Conservation (phyloP, 1,284 basidiomycete genomes). For the Sanguinoderma infundibulare region DNA sequence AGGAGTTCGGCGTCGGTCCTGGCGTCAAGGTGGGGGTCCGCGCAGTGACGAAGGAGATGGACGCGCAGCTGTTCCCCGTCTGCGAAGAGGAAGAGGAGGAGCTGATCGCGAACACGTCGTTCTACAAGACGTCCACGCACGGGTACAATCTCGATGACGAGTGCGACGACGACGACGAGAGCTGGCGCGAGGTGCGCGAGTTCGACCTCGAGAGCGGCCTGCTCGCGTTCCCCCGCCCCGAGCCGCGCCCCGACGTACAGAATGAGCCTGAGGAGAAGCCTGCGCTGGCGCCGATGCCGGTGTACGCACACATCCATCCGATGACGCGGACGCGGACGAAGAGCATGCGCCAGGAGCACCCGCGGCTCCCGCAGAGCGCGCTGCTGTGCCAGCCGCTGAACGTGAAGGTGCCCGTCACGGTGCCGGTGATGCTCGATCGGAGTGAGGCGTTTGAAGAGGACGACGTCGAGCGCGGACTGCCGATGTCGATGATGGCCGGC, state of each 20-base stretch:
- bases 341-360: slow-evolving; percentile 32
- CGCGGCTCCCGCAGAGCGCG: slow-evolving; percentile 20
- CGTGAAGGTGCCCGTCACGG: slow-evolving; percentile 25
- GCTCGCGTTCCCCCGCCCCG: slow-evolving; percentile 19
- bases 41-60: slow-evolving; percentile 25
- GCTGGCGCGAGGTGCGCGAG: slow-evolving; percentile 18
- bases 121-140: not conserved
- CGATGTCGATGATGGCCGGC: too few relatives aligned
- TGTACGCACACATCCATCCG: slow-evolving; percentile 25
- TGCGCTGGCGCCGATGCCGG: slow-evolving; percentile 5
- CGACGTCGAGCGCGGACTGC: slow-evolving; percentile 11
- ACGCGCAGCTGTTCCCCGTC: slow-evolving; percentile 48
- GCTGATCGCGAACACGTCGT: not conserved
- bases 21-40: slow-evolving; percentile 25
- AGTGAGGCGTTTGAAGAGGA: slow-evolving; percentile 16
- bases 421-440: slow-evolving; percentile 26
- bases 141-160: slow-evolving; percentile 22
- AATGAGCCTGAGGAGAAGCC: too few relatives aligned
- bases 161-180: slow-evolving; percentile 23
- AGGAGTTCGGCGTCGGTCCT: slow-evolving; percentile 32
- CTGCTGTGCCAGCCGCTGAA: slow-evolving; percentile 30
- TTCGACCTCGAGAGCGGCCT: slow-evolving; percentile 27
- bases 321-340: slow-evolving; percentile 34
- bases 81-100: slow-evolving; percentile 52
- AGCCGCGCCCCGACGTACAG: not conserved